These are phyloP conservation scores for Fusarium algeriense DNA, from an alignment of 2,329 filamentous ascomycete species.

Conservation along the genomic window DNA sequence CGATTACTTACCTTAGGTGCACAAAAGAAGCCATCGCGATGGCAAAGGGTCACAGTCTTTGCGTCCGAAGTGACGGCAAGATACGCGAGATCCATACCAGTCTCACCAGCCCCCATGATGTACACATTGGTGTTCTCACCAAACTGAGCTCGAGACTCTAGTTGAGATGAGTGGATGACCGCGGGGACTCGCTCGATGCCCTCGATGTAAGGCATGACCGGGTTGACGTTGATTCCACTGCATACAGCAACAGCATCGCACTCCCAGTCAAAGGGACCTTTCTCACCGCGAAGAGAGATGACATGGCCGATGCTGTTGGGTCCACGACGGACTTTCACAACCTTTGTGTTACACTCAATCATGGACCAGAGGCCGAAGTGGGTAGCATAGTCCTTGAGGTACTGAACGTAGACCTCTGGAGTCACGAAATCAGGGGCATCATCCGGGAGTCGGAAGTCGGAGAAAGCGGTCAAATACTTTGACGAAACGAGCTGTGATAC, in stretches of 20 bases:
- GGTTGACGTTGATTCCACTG: conserved; percentile 59
- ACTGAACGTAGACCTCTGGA: conserved; percentile 55
- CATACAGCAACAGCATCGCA: conserved; percentile 62
- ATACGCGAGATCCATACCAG: conserved; percentile 59
- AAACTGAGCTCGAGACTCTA: conserved; percentile 59
- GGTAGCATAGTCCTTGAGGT: conserved; percentile 57
- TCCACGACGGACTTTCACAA: conserved; percentile 46
- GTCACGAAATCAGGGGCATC: conserved; percentile 60
- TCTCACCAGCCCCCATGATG: conserved; percentile 60
- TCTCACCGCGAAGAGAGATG: conserved; percentile 21
- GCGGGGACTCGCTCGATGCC: conserved; percentile 54
- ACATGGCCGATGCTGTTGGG: conserved; percentile 18
- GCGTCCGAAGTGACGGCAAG: conserved; percentile 59
- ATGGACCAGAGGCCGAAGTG: conserved; percentile 54
- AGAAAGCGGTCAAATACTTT: conserved; percentile 64
- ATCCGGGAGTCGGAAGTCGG: conserved; percentile 59
- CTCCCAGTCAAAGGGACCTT: conserved; percentile 42
- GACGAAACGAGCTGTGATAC: conserved; percentile 58
- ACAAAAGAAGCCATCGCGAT: conserved; percentile 60
- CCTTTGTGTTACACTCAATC: conserved; percentile 53
- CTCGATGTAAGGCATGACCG: conserved; percentile 54
- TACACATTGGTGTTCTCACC: conserved; percentile 55
- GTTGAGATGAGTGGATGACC: conserved; percentile 58
- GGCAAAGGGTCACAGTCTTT: conserved; percentile 58
- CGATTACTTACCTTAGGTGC: conserved; percentile 55